Conservation (phyloP, 2,329 filamentous ascomycete genomes). For the Fusarium hostae region DNA sequence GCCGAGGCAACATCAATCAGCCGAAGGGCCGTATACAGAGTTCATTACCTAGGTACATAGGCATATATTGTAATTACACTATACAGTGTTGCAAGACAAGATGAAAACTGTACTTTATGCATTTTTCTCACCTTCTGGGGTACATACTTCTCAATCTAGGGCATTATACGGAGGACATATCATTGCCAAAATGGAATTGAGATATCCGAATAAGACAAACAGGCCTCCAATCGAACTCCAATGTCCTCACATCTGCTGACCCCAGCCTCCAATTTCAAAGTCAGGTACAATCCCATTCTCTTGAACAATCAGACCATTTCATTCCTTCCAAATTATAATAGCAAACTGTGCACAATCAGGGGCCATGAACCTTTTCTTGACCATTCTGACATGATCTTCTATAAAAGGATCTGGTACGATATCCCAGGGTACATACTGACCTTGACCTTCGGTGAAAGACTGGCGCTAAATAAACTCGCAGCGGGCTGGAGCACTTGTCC, state of each 20-base stretch:
- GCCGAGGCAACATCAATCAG: background rate
- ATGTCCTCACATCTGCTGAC: constrained; percentile 14
- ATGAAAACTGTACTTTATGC: background rate
- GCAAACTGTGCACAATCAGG: background rate
- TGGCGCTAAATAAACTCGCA: constrained; percentile 19
- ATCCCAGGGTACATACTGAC: background rate
- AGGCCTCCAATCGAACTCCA: constrained; percentile 5
- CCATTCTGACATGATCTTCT: constrained; percentile 8
- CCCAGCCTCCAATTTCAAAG: constrained; percentile 7
- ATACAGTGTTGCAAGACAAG: constrained; percentile 5
- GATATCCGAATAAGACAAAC: constrained; percentile 12
- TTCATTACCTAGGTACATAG: background rate
- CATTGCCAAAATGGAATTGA: background rate
- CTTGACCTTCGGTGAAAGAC: constrained; percentile 6
- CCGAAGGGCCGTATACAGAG: background rate
- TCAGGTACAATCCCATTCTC: background rate
- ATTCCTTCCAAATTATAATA: background rate
- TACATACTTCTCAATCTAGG: background rate
- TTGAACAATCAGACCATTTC: constrained; percentile 8
- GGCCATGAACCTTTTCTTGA: background rate
- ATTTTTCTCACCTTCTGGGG: background rate
- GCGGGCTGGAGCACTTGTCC: constrained; percentile 27
- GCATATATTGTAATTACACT: background rate
- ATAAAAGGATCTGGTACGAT: constrained; percentile 14
- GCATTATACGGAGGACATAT: background rate